Percentiles rank a stretch among this genome's conserved stretches.
These are phyloP conservation scores for Candida boidinii DNA, from an alignment of 805 yeast genomes.

Conservation along the genomic window DNA sequence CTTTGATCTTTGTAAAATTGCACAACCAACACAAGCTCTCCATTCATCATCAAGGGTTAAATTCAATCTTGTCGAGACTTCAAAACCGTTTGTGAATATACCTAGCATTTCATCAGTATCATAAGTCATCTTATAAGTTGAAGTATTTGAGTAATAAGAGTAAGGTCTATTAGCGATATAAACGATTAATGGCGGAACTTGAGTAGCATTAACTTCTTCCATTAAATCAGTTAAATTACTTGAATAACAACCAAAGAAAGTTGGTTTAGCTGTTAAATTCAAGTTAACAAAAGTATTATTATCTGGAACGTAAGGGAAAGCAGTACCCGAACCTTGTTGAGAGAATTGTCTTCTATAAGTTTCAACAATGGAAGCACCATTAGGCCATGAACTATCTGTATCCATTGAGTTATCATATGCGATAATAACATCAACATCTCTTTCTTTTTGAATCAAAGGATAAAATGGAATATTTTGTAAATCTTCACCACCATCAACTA, in stretches of 20 bases:
- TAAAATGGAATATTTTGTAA: slow-evolving; percentile 60
- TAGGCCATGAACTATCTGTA: slow-evolving; percentile 53
- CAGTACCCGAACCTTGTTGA: slow-evolving; percentile 43
- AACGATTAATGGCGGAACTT: slow-evolving; percentile 65
- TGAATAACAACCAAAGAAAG: slow-evolving; percentile 79
- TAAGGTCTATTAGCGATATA: slow-evolving; percentile 69
- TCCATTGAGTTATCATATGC: slow-evolving; percentile 66
- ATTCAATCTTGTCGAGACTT: slow-evolving; percentile 56
- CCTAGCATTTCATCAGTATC: slow-evolving; percentile 44
- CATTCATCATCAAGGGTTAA: slow-evolving; percentile 61
- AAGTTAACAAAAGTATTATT: slow-evolving; percentile 44
- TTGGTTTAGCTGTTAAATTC: slow-evolving; percentile 60
- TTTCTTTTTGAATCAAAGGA: slow-evolving; percentile 54
- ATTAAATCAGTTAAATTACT: slow-evolving; percentile 47
- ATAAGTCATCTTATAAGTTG: slow-evolving; percentile 62
- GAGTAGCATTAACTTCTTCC: slow-evolving; percentile 26
- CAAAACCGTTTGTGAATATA: slow-evolving; percentile 69
- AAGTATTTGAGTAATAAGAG: slow-evolving; percentile 58
- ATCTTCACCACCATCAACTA: slow-evolving; percentile 81
- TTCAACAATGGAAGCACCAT: slow-evolving; percentile 49
- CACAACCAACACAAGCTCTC: slow-evolving; percentile 75
- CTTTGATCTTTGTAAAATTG: slow-evolving; percentile 68
- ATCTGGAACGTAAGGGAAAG: slow-evolving; percentile 80
- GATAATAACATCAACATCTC: slow-evolving; percentile 55
- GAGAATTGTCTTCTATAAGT: slow-evolving; percentile 55